Base-by-base conservation (phyloP, 495 filamentous ascomycete genomes). In the Annulohypoxylon stygium region DNA sequence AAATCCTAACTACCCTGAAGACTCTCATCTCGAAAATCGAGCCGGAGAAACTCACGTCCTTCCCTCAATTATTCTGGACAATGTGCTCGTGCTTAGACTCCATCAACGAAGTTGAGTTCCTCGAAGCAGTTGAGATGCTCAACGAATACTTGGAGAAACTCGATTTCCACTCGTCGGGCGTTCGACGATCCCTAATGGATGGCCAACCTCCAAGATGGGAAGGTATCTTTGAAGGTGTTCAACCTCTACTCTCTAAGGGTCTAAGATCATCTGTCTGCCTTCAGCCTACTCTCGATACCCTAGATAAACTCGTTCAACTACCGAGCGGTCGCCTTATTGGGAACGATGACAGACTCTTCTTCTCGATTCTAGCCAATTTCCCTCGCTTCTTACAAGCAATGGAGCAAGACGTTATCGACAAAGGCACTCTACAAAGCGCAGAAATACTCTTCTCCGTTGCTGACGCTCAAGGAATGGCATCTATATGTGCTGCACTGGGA, bases 1-100 rank as follows among this genome's bases (percentile, higher is more conserved):
- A 99, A 76, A 97, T 98, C 75, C 83, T 99, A 26, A 97, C 94
- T 0, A 98, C 96, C 0, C 79, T 99, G 50, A 93, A 95, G 67
- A 93, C 94, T 0, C 91, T 98, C 62, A 96, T 98, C 65, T 87
- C 88, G 65, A 93, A 93, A 26, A 83, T 97, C 20, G 89, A 93
- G n/a, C 86, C 91, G 2, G 84, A 89, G 20, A 92, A 96, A 79
- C 85, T 99, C 12, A 71, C 97, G 47, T 89, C 91, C 39, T 97
- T 95, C 70, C 95, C 96, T 6, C 94, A 98, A 74, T 83, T 98
- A 1, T 99, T 98, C 82, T 99, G 96, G 96, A 95, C 95, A 1
- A 97, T 93, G 2, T 97, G 94, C 76, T 95, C 96, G 30, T 98
- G 96, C 77, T 83, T 98, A 43, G 93, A 98, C 77, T 98, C 96